A percentile compares a stretch with the other conserved stretches of the same genome.
Evolutionary conservation across 371 early-diverging fungal species (phyloP).

Genomic region (Synchytrium microbalum): DNA sequence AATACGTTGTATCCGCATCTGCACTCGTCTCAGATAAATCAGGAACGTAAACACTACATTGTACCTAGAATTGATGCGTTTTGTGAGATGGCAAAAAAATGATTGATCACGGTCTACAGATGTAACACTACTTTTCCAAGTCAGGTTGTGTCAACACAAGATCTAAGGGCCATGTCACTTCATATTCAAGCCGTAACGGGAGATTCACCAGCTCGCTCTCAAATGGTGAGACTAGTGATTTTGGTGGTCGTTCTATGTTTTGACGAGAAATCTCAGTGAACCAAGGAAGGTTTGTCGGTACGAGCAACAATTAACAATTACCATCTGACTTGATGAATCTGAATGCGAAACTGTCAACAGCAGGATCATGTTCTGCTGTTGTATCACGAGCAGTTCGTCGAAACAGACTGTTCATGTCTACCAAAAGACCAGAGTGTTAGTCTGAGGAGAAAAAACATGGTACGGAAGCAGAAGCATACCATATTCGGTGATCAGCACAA

Average conservation of each 20-base stretch:
- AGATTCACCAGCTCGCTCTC: constrained; percentile 3
- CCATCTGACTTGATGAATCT: constrained; percentile 3
- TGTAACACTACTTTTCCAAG: constrained; percentile 42
- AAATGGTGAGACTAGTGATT: background rate
- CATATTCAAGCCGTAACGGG: constrained; percentile 50
- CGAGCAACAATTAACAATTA: background rate
- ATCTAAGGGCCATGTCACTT: constrained; percentile 66
- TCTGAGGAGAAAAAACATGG: background rate
- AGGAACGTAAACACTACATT: constrained; percentile 52
- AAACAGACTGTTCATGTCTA: constrained; percentile 53
- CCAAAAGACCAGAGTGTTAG: constrained; percentile 16
- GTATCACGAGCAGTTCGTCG: constrained; percentile 39
- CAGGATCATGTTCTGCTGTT: constrained; percentile 34
- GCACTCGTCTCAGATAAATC: constrained; percentile 40
- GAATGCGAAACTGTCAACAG: constrained; percentile 7
- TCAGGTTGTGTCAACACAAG: constrained; percentile 56
- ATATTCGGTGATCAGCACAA: constrained; percentile 30
- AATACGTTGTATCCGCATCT: constrained; percentile 37
- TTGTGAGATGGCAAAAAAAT: background rate
- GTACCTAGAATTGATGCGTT: constrained; percentile 16
- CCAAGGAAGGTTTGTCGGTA: background rate
- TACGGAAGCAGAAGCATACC: constrained; percentile 23
- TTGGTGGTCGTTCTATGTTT: background rate
- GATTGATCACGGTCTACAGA: background rate
- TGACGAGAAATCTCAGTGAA: background rate